Evolutionary conservation across 2,329 filamentous ascomycete species (phyloP).

Genomic region (Claviceps paspali): DNA sequence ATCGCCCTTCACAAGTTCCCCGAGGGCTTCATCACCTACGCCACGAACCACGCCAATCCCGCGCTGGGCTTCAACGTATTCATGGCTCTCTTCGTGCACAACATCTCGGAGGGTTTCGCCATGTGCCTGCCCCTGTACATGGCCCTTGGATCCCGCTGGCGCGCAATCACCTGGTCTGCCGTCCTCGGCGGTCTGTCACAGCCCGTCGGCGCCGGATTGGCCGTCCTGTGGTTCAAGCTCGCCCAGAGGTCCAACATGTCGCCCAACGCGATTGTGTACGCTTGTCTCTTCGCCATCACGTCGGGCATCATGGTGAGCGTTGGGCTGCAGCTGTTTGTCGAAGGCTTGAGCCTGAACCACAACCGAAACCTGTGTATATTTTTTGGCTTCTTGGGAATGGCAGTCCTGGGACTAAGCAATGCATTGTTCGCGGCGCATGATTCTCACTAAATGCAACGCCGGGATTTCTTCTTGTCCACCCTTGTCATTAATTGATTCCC

Average conservation of each 20-base stretch:
- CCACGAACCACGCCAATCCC: slow-evolving; percentile 92
- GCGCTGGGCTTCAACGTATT: slow-evolving; percentile 82
- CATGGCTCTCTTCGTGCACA: slow-evolving; percentile 91
- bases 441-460: background rate
- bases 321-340: slow-evolving; percentile 73
- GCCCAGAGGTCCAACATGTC: slow-evolving; percentile 35
- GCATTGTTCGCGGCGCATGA: slow-evolving; percentile 54
- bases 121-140: slow-evolving; percentile 88
- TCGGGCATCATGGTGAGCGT: slow-evolving; percentile 94
- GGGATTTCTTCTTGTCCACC: no score
- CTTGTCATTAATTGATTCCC: no score
- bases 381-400: slow-evolving; percentile 79
- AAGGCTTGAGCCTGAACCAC: slow-evolving; percentile 72
- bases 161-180: slow-evolving; percentile 73
- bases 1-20: slow-evolving; percentile 95
- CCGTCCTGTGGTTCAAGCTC: slow-evolving; percentile 72
- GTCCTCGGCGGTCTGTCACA: slow-evolving; percentile 77
- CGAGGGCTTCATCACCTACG: slow-evolving; percentile 78
- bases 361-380: slow-evolving; percentile 60
- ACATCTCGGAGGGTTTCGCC: slow-evolving; percentile 93
- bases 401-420: slow-evolving; percentile 68
- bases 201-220: slow-evolving; percentile 70
- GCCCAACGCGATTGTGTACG: slow-evolving; percentile 49
- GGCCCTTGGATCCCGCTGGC: slow-evolving; percentile 63
- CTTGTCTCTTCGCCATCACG: slow-evolving; percentile 73